phyloP scores from a whole-genome alignment of 1,284 basidiomycete genomes.

The Trichosporon inkin region DNA sequence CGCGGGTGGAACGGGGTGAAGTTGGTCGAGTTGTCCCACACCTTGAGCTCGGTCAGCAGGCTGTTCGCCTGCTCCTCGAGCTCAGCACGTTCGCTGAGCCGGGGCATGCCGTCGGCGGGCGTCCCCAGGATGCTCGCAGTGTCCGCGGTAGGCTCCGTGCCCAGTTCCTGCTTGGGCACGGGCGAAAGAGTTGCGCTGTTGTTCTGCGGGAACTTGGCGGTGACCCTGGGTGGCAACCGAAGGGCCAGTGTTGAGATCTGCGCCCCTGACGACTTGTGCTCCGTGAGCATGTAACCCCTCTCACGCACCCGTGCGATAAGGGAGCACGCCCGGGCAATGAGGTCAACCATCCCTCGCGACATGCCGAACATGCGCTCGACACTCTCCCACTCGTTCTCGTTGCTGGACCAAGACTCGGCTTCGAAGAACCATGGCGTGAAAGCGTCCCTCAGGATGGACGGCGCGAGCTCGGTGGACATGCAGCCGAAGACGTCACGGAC shows the following conservation, averaged over 20 bases:
- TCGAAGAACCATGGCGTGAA: slow-evolving; percentile 49
- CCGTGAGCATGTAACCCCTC: slow-evolving; percentile 19
- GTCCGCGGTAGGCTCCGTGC: not conserved
- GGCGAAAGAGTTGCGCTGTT: not conserved
- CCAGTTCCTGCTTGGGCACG: slow-evolving; percentile 7
- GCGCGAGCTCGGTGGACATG: slow-evolving; percentile 44
- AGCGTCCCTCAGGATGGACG: slow-evolving; percentile 38
- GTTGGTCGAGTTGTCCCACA: slow-evolving; percentile 43
- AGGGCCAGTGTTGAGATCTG: slow-evolving; percentile 21
- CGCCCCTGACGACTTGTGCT: slow-evolving; percentile 17
- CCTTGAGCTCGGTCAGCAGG: slow-evolving; percentile 38
- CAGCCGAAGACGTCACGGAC: slow-evolving; percentile 47
- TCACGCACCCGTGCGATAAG: slow-evolving; percentile 31
- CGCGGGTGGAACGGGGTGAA: slow-evolving; percentile 42
- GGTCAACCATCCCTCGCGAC: slow-evolving; percentile 42
- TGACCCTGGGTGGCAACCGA: slow-evolving; percentile 20
- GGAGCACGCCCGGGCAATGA: slow-evolving; percentile 40
- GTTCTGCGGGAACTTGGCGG: slow-evolving; percentile 21
- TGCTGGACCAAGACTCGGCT: slow-evolving; percentile 37
- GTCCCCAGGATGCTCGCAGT: slow-evolving; percentile 1
- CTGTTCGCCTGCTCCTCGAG: slow-evolving; percentile 33
- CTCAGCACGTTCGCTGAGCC: slow-evolving; percentile 22
- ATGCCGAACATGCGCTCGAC: slow-evolving; percentile 47
- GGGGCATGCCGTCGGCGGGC: not conserved
- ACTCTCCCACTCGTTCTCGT: slow-evolving; percentile 43